These are phyloP conservation scores for Cladosporium phlei DNA, from an alignment of 2,329 filamentous ascomycete species.

Conservation along the genomic window DNA sequence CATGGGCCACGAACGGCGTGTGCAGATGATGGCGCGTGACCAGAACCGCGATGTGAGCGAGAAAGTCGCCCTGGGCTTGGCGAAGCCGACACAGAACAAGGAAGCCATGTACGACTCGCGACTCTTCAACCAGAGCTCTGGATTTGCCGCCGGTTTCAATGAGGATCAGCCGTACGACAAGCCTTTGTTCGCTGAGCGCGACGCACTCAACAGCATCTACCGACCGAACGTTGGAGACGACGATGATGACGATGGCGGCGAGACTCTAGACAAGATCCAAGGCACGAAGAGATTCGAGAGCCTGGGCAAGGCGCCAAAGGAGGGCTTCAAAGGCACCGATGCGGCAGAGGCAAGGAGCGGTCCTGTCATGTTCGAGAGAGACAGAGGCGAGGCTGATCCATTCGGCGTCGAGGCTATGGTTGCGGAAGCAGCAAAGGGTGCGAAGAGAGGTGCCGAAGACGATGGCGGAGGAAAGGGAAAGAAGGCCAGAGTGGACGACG, in stretches of 20 bases:
- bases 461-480: slow-evolving; percentile 57
- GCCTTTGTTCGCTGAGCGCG: slow-evolving; percentile 90
- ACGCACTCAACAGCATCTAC: slow-evolving; percentile 92
- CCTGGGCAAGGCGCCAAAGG: slow-evolving; percentile 66
- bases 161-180: slow-evolving; percentile 98
- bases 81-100: slow-evolving; percentile 85
- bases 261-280: slow-evolving; percentile 80
- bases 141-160: slow-evolving; percentile 85
- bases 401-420: slow-evolving; percentile 96
- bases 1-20: slow-evolving; percentile 88
- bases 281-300: slow-evolving; percentile 84
- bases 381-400: slow-evolving; percentile 63
- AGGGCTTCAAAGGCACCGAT: slow-evolving; percentile 83
- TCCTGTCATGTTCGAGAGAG: slow-evolving; percentile 94
- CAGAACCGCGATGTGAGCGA: slow-evolving; percentile 96
- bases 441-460: slow-evolving; percentile 71
- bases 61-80: slow-evolving; percentile 88
- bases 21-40: slow-evolving; percentile 90
- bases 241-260: slow-evolving; percentile 71
- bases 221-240: slow-evolving; percentile 69
- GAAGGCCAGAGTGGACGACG: slow-evolving; percentile 72
- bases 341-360: slow-evolving; percentile 82
- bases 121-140: slow-evolving; percentile 88
- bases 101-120: slow-evolving; percentile 97
- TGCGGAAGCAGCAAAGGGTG: slow-evolving; percentile 63